Evolutionary conservation across 1,284 basidiomycete genomes (phyloP).

Genomic region (Ganoderma leucocontextum): DNA sequence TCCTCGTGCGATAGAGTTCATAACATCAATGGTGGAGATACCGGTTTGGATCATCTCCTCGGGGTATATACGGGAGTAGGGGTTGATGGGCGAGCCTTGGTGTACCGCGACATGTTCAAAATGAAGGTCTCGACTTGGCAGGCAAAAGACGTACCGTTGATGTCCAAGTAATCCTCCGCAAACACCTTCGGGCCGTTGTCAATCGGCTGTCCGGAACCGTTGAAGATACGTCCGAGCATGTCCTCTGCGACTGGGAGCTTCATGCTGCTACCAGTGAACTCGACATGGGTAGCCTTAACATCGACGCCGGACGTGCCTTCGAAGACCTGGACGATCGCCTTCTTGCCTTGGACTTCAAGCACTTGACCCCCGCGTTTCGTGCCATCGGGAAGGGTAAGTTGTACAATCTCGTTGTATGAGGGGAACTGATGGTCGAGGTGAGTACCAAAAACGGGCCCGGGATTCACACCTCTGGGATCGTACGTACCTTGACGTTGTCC

Average conservation of each 20-base stretch:
- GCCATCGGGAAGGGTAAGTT: conserved; percentile 95
- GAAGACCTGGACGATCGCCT: conserved; percentile 99
- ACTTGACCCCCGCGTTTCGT: conserved; percentile 96
- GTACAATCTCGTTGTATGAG: conserved; percentile 99
- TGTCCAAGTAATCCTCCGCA: conserved; percentile 99
- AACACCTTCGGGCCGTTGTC: conserved; percentile 99
- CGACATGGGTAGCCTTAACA: conserved; percentile 96
- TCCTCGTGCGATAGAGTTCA: conserved; percentile 99
- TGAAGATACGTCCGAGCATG: conserved; percentile 99
- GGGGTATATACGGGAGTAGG: conserved; percentile 98
- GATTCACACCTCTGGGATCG: neutral
- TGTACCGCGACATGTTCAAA: conserved; percentile 18
- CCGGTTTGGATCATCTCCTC: conserved; percentile 99
- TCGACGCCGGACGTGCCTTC: conserved; percentile 99
- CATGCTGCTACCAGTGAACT: conserved; percentile 99
- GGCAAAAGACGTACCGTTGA: conserved; percentile 79
- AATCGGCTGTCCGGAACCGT: conserved; percentile 97
- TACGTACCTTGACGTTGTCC: conserved; percentile 94
- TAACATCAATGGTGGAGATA: conserved; percentile 98
- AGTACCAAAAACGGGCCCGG: conserved; percentile 8
- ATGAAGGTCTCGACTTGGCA: conserved; percentile 14
- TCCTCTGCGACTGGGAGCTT: conserved; percentile 99
- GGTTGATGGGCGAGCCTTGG: conserved; percentile 97
- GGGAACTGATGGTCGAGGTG: conserved; percentile 73
- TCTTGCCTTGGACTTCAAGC: conserved; percentile 97